Evolutionary conservation across 108 stramenopile genomes (phyloP), one percentile per base, ranked within the genome.

Genomic region (Cyclotella choctawhatcheeana): DNA sequence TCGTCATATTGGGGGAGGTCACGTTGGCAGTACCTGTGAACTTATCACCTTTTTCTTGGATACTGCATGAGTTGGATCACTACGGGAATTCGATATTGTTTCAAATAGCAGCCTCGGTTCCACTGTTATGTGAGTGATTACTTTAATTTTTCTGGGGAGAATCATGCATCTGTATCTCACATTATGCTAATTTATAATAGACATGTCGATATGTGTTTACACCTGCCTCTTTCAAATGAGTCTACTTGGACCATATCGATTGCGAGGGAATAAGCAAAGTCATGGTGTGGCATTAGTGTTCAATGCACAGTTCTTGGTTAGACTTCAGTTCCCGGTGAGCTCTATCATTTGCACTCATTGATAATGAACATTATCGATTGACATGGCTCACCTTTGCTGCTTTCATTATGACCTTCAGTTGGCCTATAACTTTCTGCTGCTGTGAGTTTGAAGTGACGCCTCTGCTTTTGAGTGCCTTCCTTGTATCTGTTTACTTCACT

Each of bases 301-400:
- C 76, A 94, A 92, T 80, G 91, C 91, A 21, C 85, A 89, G 45
- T 94, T 92, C 63, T 77, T 94, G 60, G 81, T 92, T 16, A 66
- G 86, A 43, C 56, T 89, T 20, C 89, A 90, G 60, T 90, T 88
- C 70, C 73, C 87, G n/a, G n/a, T n/a, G n/a, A n/a, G n/a, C n/a
- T n/a, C n/a, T n/a, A n/a, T n/a, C n/a, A n/a, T n/a, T n/a, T n/a
- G n/a, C n/a, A n/a, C n/a, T n/a, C n/a, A n/a, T n/a, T n/a, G n/a
- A n/a, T n/a, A n/a, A n/a, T n/a, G n/a, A n/a, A n/a, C n/a, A n/a
- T n/a, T n/a, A n/a, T n/a, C n/a, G n/a, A n/a, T n/a, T n/a, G n/a
- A n/a, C n/a, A n/a, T n/a, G n/a, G n/a, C n/a, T n/a, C n/a, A n/a
- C n/a, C n/a, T n/a, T n/a, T n/a, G n/a, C n/a, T n/a, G n/a, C n/a